Conservation (phyloP, 768 basidiomycete genomes). For the Termitomyces titanicus region DNA sequence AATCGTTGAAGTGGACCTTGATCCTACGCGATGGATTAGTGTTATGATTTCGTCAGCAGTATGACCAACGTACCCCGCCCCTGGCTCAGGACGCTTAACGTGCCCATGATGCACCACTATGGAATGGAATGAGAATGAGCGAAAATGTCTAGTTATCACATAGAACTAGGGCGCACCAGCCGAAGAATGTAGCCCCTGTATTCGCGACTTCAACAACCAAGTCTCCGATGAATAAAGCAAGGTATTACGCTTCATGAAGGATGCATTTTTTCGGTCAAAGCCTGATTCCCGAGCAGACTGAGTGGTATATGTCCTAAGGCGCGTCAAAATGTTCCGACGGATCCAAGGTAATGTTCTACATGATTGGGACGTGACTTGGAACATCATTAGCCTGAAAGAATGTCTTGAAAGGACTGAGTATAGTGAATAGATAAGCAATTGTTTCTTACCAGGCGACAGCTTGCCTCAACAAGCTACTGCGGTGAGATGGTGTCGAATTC, state of each 20-base stretch:
- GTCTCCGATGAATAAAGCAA: not conserved
- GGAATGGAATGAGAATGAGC: not conserved
- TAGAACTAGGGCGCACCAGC: conserved; percentile 7
- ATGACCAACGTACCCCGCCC: conserved; percentile 53
- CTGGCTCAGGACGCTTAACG: conserved; percentile 58
- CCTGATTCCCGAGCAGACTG: not conserved
- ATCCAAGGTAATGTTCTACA: not conserved
- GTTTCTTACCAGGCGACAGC: not conserved
- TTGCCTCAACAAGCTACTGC: not conserved
- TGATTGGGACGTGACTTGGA: not conserved
- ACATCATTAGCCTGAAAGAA: not conserved
- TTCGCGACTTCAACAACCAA: not conserved
- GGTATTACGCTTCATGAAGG: not conserved
- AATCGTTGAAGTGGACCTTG: conserved; percentile 87
- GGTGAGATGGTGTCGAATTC: not conserved
- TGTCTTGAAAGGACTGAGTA: not conserved
- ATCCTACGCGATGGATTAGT: conserved; percentile 48
- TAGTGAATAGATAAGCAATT: not conserved
- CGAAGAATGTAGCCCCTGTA: conserved; percentile 11
- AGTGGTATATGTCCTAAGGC: not conserved
- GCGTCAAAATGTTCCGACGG: not conserved
- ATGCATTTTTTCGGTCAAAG: not conserved
- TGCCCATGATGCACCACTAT: conserved; percentile 41
- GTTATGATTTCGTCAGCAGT: not conserved
- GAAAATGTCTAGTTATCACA: not conserved